A percentile compares a stretch with the other conserved stretches of the same genome.
Evolutionary conservation across 768 basidiomycete species (phyloP).

Genomic region (Calocera cornea): DNA sequence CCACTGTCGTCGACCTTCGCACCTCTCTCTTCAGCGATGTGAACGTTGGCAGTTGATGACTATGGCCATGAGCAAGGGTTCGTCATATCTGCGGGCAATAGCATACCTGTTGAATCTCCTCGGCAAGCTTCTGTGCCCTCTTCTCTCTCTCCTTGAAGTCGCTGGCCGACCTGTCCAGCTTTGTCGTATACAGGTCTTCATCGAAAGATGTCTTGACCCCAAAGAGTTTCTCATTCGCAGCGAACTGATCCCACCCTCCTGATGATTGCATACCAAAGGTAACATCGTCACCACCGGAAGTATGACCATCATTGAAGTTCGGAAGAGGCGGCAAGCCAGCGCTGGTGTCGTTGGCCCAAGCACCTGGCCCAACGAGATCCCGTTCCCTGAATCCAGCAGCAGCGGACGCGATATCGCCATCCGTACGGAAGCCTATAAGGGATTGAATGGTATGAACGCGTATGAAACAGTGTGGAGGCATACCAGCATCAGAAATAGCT

Average conservation of each 20-base stretch:
- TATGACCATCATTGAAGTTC: constrained; percentile 15
- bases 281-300: constrained; percentile 45
- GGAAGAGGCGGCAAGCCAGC: neutral
- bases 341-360: neutral
- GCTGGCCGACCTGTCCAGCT: constrained; percentile 65
- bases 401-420: neutral
- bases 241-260: constrained; percentile 78
- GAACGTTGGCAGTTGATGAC: constrained; percentile 57
- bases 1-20: constrained; percentile 51
- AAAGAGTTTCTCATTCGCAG: constrained; percentile 82
- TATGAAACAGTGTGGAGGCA: neutral
- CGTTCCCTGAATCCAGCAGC: neutral
- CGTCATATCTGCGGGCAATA: neutral
- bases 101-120: constrained; percentile 78
- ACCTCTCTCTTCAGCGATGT: constrained; percentile 80
- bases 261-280: constrained; percentile 48
- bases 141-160: constrained; percentile 84
- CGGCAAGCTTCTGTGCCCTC: constrained; percentile 75
- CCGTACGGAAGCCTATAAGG: neutral
- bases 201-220: constrained; percentile 85
- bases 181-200: constrained; percentile 91
- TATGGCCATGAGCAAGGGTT: constrained; percentile 21
- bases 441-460: neutral
- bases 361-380: neutral
- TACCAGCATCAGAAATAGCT: neutral